phyloP scores from a whole-genome alignment of 495 filamentous ascomycete genomes.

The Aspergillus incahuasiensis region DNA sequence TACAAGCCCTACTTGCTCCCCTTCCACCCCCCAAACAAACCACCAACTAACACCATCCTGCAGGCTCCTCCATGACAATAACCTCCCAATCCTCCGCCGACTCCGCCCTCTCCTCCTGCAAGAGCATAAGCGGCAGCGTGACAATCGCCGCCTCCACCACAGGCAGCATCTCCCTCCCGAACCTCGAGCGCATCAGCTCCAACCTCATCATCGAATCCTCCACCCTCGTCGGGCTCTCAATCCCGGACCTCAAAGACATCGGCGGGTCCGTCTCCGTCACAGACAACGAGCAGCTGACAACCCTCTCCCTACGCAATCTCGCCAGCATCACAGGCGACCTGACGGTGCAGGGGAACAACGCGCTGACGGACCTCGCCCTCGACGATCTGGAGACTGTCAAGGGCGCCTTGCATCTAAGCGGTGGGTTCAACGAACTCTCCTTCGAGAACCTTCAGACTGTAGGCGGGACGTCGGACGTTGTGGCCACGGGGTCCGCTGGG shows the following conservation, averaged over 20 bases:
- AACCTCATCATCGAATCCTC: slow-evolving; percentile 20
- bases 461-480: slow-evolving; percentile 22
- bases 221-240: slow-evolving; percentile 17
- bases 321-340: slow-evolving; percentile 15
- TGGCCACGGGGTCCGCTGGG: slow-evolving; percentile 10
- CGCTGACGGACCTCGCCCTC: slow-evolving; percentile 19
- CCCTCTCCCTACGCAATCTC: slow-evolving; percentile 14
- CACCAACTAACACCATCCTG: background rate
- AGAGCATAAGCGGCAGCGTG: slow-evolving; percentile 24
- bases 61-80: slow-evolving; percentile 27
- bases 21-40: background rate
- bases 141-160: slow-evolving; percentile 21
- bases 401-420: slow-evolving; percentile 23
- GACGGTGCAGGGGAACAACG: slow-evolving; percentile 20
- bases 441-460: slow-evolving; percentile 25
- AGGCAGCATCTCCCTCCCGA: slow-evolving; percentile 27
- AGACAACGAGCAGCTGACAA: slow-evolving; percentile 18
- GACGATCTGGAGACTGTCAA: slow-evolving; percentile 24
- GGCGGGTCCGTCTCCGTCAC: slow-evolving; percentile 21
- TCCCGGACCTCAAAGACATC: slow-evolving; percentile 24
- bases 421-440: slow-evolving; percentile 24
- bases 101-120: slow-evolving; percentile 20
- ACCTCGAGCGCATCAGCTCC: slow-evolving; percentile 24
- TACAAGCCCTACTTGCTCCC: background rate
- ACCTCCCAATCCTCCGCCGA: slow-evolving; percentile 28